Conservation (phyloP, 164 flowering plant species). For the Annona squamosa region DNA sequence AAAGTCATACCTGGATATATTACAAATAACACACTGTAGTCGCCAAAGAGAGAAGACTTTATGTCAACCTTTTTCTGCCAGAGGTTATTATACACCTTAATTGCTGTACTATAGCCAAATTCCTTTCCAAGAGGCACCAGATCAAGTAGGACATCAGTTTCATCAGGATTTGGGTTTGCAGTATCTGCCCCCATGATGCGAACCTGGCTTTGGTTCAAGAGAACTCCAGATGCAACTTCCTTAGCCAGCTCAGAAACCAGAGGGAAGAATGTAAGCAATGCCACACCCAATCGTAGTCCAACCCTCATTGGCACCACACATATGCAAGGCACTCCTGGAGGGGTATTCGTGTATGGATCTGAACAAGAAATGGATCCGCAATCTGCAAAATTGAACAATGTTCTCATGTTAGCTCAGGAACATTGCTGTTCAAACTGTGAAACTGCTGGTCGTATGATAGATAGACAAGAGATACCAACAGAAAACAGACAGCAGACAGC, state of each 20-base stretch:
- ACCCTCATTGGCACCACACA: constrained; percentile 79
- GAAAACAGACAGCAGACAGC: background rate
- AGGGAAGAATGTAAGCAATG: constrained; percentile 75
- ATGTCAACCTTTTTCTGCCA: constrained; percentile 53
- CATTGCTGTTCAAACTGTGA: background rate
- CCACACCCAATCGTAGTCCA: constrained; percentile 54
- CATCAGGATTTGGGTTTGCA: constrained; percentile 51
- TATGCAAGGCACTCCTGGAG: constrained; percentile 71
- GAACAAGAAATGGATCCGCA: constrained; percentile 47
- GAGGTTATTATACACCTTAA: constrained; percentile 44
- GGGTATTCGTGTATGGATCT: constrained; percentile 65
- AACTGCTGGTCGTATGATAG: background rate
- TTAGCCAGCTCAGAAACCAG: constrained; percentile 64
- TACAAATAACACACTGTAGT: constrained; percentile 62
- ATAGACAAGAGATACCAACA: background rate
- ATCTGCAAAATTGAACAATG: constrained; percentile 34
- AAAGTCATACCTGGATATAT: constrained; percentile 57
- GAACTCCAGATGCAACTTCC: constrained; percentile 66
- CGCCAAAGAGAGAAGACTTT: constrained; percentile 44
- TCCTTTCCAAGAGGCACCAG: constrained; percentile 57
- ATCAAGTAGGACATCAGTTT: constrained; percentile 52
- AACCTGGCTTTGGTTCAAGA: constrained; percentile 71
- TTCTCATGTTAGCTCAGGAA: constrained; percentile 1
- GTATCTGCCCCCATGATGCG: constrained; percentile 74
- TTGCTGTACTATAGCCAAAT: constrained; percentile 56